Evolutionary conservation across 371 early-diverging fungal genomes (phyloP), one percentile per base, ranked within the genome.

Genomic region (Basidiobolus heterosporus): DNA sequence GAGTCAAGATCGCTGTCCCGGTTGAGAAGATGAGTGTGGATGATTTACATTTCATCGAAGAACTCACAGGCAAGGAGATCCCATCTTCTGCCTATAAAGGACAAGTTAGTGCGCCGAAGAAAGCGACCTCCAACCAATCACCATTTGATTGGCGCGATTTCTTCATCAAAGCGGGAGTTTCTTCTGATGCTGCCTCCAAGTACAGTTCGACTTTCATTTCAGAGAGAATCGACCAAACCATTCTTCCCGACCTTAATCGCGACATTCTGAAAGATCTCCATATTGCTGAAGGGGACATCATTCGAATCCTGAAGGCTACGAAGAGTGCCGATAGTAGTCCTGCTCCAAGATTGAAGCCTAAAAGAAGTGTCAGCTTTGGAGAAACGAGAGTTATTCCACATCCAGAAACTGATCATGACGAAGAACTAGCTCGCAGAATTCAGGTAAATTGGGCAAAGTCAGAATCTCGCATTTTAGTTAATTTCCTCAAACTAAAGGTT

Each of bases 1-100:
- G 91, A 45, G 90, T 88, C 53, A 89, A 80, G 52, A 93, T 95
- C 56, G 84, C 78, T 44, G 96, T 95, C 1, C 86, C 91, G 2
- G 60, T 90, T 23, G 80, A 84, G 13, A 92, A 92, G 54, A 80
- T 95, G 65, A 74, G 77, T 16, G 55, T 56, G 19, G 74, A 65
- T n/a, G 91, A 91, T 57, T 51, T 80, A n/a, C 65, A 61, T 16
- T 83, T 68, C 60, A 74, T 86, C 9, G 71, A 78, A 48, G 60
- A 64, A 20, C 56, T 64, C 17, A 67, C 66, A 1, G 82, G 80
- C 8, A 52, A 21, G 53, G 43, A 20, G 49, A 13, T 55, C 55
- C 11, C 64, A 53, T 9, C 41, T 41, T 30, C 30, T 30, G 30
- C 30, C 9, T 30, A 30, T 9, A 9, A 30, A 30, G 30, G 30